phyloP scores from a whole-genome alignment of 805 yeast species.

The Candida koratica region DNA sequence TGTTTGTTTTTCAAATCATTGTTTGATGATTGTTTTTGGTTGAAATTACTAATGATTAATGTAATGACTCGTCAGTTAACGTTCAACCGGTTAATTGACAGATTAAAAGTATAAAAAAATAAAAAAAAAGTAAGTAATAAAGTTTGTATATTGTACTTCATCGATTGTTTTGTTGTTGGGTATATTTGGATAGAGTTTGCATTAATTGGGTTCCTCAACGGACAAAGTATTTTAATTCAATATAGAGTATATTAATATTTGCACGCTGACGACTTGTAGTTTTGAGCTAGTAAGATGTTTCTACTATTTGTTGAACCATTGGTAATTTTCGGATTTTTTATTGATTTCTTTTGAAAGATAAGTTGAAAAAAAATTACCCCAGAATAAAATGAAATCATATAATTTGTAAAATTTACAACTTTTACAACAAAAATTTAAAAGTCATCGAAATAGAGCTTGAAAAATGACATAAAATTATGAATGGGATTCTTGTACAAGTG shows the following conservation, averaged over 20 bases:
- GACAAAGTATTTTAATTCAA: constrained; percentile 32
- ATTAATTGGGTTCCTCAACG: constrained; percentile 52
- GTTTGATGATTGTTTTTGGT: constrained; percentile 10
- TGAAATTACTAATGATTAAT: constrained; percentile 35
- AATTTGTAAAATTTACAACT: too few relatives aligned
- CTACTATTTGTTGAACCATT: too few relatives aligned
- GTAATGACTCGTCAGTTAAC: constrained; percentile 40
- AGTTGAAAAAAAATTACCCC: too few relatives aligned
- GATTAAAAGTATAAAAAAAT: constrained; percentile 9
- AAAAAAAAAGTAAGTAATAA: constrained; percentile 8
- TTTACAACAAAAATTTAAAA: too few relatives aligned
- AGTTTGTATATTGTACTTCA: constrained; percentile 9
- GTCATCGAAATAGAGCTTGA: too few relatives aligned
- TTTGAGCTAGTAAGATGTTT: too few relatives aligned
- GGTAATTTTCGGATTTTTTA: too few relatives aligned
- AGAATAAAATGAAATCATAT: too few relatives aligned
- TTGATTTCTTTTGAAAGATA: too few relatives aligned
- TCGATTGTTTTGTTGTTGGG: constrained; percentile 15
- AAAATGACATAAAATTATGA: too few relatives aligned
- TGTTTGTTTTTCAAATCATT: constrained; percentile 7
- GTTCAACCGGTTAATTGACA: constrained; percentile 45
- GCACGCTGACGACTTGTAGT: too few relatives aligned
- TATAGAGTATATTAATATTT: constrained; percentile 6
- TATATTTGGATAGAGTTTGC: constrained; percentile 37
- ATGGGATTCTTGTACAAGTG: too few relatives aligned